Conservation (phyloP, 305 asterid genomes). For the Salvia sclarea region DNA sequence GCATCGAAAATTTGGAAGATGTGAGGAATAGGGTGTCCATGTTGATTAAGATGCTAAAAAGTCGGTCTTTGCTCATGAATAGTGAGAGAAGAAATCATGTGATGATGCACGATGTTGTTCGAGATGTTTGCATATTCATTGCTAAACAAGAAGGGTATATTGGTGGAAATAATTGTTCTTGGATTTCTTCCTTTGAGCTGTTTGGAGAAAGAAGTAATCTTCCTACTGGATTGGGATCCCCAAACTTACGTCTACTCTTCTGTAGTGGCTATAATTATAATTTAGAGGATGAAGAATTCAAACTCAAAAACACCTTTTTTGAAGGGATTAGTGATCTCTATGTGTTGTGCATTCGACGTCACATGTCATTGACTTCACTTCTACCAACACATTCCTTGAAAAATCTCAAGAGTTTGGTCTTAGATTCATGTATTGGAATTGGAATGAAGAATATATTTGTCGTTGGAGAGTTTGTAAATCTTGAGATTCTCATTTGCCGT, state of each 20-base stretch:
- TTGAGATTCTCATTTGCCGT: slow-evolving; percentile 35
- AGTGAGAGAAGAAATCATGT: too few species aligned
- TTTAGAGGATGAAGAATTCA: too few species aligned
- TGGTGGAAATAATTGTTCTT: not conserved
- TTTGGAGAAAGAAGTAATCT: too few species aligned
- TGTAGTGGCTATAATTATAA: too few species aligned
- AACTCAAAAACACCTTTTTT: too few species aligned
- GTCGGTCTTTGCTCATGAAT: too few species aligned
- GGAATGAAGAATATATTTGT: slow-evolving; percentile 7
- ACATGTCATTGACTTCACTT: not conserved
- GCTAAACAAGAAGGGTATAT: slow-evolving; percentile 1
- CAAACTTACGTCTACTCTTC: slow-evolving; percentile 29
- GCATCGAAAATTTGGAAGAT: too few species aligned
- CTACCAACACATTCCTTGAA: slow-evolving; percentile 18
- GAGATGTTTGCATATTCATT: slow-evolving; percentile 33
- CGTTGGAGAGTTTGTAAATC: slow-evolving; percentile 26
- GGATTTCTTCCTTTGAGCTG: slow-evolving; percentile 36
- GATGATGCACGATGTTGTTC: slow-evolving; percentile 42
- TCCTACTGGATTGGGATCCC: slow-evolving; percentile 6
- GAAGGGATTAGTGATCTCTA: slow-evolving; percentile 27
- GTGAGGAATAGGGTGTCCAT: too few species aligned
- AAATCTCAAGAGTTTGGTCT: slow-evolving; percentile 20
- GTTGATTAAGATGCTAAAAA: too few species aligned
- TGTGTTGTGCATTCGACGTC: slow-evolving; percentile 28
- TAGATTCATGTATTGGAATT: not conserved